These are phyloP conservation scores for Clavispora santaluciae DNA, from an alignment of 805 yeast species.

Conservation along the genomic window DNA sequence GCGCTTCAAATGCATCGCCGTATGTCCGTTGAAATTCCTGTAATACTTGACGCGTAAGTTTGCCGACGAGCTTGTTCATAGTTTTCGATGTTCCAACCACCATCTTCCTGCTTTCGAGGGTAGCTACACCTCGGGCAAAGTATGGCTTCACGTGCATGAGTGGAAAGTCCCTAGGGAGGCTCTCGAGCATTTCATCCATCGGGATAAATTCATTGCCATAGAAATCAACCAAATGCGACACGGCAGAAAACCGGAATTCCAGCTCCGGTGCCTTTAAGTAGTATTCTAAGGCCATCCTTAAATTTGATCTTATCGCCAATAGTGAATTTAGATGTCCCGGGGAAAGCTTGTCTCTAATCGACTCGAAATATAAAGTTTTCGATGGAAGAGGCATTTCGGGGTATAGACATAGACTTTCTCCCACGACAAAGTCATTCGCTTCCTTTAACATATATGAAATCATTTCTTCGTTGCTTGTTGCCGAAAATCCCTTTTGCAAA, in stretches of 20 bases:
- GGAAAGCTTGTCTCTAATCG: background rate
- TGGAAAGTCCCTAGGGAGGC: conserved; percentile 30
- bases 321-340: too few species aligned
- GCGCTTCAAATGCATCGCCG: background rate
- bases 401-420: conserved; percentile 27
- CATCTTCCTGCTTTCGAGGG: conserved; percentile 16
- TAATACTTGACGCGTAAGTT: conserved; percentile 16
- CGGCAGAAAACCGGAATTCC: conserved; percentile 12
- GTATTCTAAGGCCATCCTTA: conserved; percentile 14
- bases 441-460: conserved; percentile 12
- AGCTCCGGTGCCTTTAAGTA: conserved; percentile 14
- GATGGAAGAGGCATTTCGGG: conserved; percentile 20
- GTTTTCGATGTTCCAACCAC: conserved; percentile 21
- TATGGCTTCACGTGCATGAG: conserved; percentile 25
- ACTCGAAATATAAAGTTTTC: conserved; percentile 13
- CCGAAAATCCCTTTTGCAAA: background rate
- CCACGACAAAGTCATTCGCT: conserved; percentile 27
- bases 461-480: background rate
- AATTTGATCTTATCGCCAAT: conserved; percentile 7
- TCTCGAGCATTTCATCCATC: conserved; percentile 22
- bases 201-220: conserved; percentile 20
- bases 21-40: conserved; percentile 15
- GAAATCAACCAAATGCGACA: conserved; percentile 24
- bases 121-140: conserved; percentile 17
- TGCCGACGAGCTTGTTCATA: conserved; percentile 26